Evolutionary conservation across 257 asterid genomes (phyloP).

Genomic region (Solanum appendiculatum): DNA sequence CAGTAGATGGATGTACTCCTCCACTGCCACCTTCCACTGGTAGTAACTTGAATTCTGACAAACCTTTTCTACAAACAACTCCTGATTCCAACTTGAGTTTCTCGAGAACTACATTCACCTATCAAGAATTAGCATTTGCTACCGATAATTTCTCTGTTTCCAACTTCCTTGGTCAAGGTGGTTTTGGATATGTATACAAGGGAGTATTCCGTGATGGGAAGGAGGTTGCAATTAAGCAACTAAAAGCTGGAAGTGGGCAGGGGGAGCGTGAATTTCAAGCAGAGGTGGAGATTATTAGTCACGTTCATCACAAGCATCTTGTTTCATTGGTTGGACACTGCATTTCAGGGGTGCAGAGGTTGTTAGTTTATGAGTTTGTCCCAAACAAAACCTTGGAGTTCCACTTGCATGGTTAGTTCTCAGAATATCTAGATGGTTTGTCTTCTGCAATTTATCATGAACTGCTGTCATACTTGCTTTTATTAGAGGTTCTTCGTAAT

Average conservation of each 20-base stretch:
- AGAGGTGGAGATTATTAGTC: slow-evolving; percentile 79
- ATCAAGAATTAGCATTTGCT: slow-evolving; percentile 66
- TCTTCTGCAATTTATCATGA: background rate
- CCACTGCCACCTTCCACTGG: slow-evolving; percentile 28
- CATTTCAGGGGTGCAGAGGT: slow-evolving; percentile 66
- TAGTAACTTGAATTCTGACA: slow-evolving; percentile 31
- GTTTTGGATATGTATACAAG: slow-evolving; percentile 84
- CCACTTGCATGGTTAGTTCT: slow-evolving; percentile 74
- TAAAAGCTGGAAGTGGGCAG: slow-evolving; percentile 74
- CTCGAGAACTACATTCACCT: slow-evolving; percentile 48
- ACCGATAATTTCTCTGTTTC: slow-evolving; percentile 41
- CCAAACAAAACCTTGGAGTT: slow-evolving; percentile 72
- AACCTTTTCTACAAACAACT: slow-evolving; percentile 11
- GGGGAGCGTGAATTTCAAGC: slow-evolving; percentile 99
- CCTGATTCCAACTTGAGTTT: slow-evolving; percentile 12
- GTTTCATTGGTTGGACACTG: slow-evolving; percentile 76
- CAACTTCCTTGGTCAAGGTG: slow-evolving; percentile 86
- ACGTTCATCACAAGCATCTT: slow-evolving; percentile 63
- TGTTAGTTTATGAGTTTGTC: slow-evolving; percentile 76
- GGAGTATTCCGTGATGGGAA: slow-evolving; percentile 67
- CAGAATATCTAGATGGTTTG: background rate
- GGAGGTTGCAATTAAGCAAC: slow-evolving; percentile 74
- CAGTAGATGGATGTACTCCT: slow-evolving; percentile 22
- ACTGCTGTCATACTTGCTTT: background rate
- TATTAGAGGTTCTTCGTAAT: background rate